These are phyloP conservation scores for Fistulifera solaris DNA, from an alignment of 108 stramenopile genomes.

Conservation along the genomic window DNA sequence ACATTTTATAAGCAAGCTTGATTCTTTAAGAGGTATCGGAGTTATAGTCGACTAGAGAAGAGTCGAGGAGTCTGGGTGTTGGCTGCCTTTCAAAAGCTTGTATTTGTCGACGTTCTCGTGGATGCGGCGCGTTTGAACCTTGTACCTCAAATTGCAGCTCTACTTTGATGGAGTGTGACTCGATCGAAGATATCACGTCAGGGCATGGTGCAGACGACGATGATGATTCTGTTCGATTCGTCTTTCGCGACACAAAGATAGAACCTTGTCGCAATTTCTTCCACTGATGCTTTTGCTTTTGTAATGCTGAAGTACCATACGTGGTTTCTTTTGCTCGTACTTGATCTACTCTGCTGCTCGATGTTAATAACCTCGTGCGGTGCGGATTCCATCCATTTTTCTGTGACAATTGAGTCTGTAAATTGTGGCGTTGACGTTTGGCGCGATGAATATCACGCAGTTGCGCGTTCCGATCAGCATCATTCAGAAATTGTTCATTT, in stretches of 20 bases:
- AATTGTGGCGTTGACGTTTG: conserved; percentile 46
- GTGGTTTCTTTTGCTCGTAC: not conserved
- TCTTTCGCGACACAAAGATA: conserved; percentile 14
- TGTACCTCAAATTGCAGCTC: too few relatives aligned
- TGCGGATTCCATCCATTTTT: conserved; percentile 59
- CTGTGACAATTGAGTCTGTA: conserved; percentile 16
- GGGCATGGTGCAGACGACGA: too few relatives aligned
- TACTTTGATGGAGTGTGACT: too few relatives aligned
- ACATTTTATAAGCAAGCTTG: too few relatives aligned
- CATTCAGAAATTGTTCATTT: conserved; percentile 30
- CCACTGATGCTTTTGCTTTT: conserved; percentile 8
- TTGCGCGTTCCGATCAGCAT: conserved; percentile 55
- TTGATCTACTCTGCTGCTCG: conserved; percentile 24
- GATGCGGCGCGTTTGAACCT: too few relatives aligned
- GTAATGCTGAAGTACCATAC: conserved; percentile 15
- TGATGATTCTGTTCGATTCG: too few relatives aligned
- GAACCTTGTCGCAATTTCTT: conserved; percentile 16
- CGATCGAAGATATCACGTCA: too few relatives aligned
- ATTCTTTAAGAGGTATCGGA: too few relatives aligned
- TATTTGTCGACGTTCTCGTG: too few relatives aligned
- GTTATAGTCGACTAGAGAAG: too few relatives aligned
- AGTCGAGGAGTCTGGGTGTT: too few relatives aligned
- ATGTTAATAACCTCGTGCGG: conserved; percentile 19
- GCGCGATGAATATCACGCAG: conserved; percentile 48
- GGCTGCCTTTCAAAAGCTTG: too few relatives aligned